A percentile compares a stretch with the other conserved stretches of the same genome.
Conservation (phyloP, 805 yeast genomes). For the Candida schatavii region DNA sequence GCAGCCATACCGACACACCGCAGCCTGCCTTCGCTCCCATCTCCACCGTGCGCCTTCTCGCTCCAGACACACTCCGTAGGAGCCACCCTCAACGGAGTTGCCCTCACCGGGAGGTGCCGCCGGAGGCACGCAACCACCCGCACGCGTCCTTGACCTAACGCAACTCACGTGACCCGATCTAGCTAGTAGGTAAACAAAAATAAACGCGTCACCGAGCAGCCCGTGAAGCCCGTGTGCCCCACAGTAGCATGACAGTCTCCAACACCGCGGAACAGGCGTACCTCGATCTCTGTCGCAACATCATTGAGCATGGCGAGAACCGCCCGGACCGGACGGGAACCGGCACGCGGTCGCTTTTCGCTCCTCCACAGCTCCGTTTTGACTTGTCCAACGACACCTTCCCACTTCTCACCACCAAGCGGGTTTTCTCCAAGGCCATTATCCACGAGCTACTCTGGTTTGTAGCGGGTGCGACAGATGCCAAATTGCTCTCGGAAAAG, state of each 20-base stretch:
- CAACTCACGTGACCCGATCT: no score
- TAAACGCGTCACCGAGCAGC: no score
- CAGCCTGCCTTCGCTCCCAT: no score
- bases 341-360: slow-evolving; percentile 87
- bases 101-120: no score
- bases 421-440: slow-evolving; percentile 85
- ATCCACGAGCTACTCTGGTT: slow-evolving; percentile 93
- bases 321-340: slow-evolving; percentile 98
- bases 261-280: slow-evolving; percentile 79
- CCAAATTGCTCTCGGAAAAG: slow-evolving; percentile 67
- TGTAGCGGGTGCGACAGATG: slow-evolving; percentile 85
- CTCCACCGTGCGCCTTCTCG: no score
- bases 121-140: no score
- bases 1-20: no score
- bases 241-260: background rate
- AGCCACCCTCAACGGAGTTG: no score
- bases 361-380: slow-evolving; percentile 94
- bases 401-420: slow-evolving; percentile 91
- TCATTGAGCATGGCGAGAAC: slow-evolving; percentile 80
- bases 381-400: slow-evolving; percentile 66
- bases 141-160: no score
- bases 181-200: no score
- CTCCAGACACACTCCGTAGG: no score
- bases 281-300: slow-evolving; percentile 72
- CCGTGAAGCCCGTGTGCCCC: no score